These are phyloP conservation scores for Erysimum pusillum DNA, from an alignment of 441 rosid genomes.

Conservation along the genomic window DNA sequence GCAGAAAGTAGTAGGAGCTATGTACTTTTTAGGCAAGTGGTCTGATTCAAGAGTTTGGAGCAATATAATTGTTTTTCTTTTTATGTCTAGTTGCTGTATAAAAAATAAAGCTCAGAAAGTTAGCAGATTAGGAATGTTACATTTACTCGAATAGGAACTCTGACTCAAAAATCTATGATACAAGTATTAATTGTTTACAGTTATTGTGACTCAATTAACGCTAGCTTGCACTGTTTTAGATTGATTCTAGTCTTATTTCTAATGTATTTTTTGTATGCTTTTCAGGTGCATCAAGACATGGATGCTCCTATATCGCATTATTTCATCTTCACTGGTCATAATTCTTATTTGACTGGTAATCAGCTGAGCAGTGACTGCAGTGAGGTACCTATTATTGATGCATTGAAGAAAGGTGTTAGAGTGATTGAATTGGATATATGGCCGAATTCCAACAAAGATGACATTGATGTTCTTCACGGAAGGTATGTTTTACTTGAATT, in stretches of 20 bases:
- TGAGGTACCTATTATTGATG: slow-evolving; percentile 77
- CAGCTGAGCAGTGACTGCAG: slow-evolving; percentile 95
- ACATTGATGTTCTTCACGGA: slow-evolving; percentile 87
- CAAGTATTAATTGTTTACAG: not conserved
- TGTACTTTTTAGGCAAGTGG: not conserved
- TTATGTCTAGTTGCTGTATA: slow-evolving; percentile 1
- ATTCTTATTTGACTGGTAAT: slow-evolving; percentile 91
- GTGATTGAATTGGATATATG: slow-evolving; percentile 93
- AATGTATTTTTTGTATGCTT: slow-evolving; percentile 25
- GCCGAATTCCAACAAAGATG: slow-evolving; percentile 80
- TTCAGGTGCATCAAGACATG: slow-evolving; percentile 89
- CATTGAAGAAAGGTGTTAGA: slow-evolving; percentile 82
- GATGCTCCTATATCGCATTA: slow-evolving; percentile 86
- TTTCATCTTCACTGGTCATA: slow-evolving; percentile 85
- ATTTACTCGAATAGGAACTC: slow-evolving; percentile 5
- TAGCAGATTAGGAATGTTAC: not conserved
- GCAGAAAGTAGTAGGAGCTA: not conserved
- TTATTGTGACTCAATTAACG: not conserved
- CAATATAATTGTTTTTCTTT: not conserved
- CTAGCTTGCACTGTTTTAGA: slow-evolving; percentile 1
- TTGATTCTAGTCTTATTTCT: slow-evolving; percentile 15
- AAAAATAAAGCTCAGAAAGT: not conserved
- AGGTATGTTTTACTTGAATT: slow-evolving; percentile 52
- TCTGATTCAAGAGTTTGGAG: not conserved
- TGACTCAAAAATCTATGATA: not conserved